phyloP scores from a whole-genome alignment of 768 basidiomycete species.

The Leccinum rimulosum region DNA sequence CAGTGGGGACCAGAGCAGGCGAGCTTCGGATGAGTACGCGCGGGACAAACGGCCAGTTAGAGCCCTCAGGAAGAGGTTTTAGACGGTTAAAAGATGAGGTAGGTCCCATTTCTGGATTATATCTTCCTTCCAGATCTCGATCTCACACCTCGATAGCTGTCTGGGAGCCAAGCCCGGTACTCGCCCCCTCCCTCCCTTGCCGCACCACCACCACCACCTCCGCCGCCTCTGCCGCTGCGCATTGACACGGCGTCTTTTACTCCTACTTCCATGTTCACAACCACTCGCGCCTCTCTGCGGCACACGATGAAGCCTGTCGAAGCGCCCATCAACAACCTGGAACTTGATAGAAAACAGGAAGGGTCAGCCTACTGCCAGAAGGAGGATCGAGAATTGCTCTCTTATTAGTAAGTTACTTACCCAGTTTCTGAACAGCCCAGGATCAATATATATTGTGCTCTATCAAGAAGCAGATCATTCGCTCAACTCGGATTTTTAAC shows the following conservation, averaged over 20 bases:
- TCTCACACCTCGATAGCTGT: conserved; percentile 39
- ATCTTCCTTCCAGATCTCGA: neutral
- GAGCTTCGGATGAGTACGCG: conserved; percentile 40
- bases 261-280: conserved; percentile 44
- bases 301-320: conserved; percentile 52
- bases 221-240: conserved; percentile 33
- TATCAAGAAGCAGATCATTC: no score
- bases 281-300: conserved; percentile 66
- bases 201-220: conserved; percentile 45
- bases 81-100: conserved; percentile 57
- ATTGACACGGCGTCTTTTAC: conserved; percentile 31
- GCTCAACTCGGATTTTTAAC: no score
- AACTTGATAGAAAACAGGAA: conserved; percentile 38
- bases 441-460: no score
- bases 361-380: conserved; percentile 66
- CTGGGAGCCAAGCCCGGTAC: conserved; percentile 33
- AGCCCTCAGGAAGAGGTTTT: conserved; percentile 64
- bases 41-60: conserved; percentile 63
- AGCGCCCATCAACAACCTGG: conserved; percentile 59
- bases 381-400: no score
- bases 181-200: conserved; percentile 7
- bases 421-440: no score
- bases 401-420: no score
- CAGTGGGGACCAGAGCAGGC: conserved; percentile 35
- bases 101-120: neutral